phyloP scores from a whole-genome alignment of 495 filamentous ascomycete genomes.

The Aspergillus conjunctus region DNA sequence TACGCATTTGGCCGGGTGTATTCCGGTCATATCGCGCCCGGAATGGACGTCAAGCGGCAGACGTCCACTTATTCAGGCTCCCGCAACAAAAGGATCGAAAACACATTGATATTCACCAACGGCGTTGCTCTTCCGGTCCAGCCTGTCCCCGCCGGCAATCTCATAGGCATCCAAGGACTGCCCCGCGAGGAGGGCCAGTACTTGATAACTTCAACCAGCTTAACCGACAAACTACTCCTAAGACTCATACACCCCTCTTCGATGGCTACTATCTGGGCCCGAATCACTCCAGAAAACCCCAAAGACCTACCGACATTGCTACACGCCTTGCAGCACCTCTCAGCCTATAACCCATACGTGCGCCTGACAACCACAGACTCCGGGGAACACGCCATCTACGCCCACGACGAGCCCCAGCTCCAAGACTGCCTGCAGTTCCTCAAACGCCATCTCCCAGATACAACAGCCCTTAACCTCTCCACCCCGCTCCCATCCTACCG shows the following conservation, averaged over 20 bases:
- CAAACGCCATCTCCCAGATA: no score
- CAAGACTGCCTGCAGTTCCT: neutral
- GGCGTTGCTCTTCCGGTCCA: neutral
- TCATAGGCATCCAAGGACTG: neutral
- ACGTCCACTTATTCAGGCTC: no score
- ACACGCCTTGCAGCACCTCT: neutral
- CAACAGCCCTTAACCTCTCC: no score
- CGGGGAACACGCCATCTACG: neutral
- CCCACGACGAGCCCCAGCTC: neutral
- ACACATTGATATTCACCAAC: neutral
- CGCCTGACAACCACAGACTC: neutral
- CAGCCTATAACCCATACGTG: neutral
- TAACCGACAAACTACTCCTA: neutral
- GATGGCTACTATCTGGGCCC: neutral
- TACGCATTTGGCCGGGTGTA: neutral
- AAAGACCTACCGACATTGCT: neutral
- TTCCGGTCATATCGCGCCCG: neutral
- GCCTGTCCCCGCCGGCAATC: neutral
- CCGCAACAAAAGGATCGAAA: neutral
- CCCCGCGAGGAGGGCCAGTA: neutral
- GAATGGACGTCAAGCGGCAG: neutral
- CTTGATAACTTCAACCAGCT: neutral
- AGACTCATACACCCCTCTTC: neutral
- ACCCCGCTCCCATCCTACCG: neutral
- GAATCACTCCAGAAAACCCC: neutral